Conservation (phyloP, 495 filamentous ascomycete genomes). For the Letharia columbiana region DNA sequence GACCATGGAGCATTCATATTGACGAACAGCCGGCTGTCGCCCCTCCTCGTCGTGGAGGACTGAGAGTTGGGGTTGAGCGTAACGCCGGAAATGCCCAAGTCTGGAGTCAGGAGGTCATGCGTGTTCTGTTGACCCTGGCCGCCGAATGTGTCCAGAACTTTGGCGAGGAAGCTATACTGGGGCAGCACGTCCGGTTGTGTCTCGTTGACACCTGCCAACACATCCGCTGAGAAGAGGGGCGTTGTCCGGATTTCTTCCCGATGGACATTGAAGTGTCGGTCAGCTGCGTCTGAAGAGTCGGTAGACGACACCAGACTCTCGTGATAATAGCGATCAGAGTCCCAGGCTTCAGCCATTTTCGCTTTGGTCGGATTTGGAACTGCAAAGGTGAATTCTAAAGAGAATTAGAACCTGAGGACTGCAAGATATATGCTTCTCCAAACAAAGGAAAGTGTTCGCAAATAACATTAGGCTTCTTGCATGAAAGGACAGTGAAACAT, state of each 20-base stretch:
- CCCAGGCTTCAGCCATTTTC: constrained; percentile 9
- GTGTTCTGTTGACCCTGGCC: not conserved
- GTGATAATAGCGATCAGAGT: constrained; percentile 8
- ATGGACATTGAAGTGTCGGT: constrained; percentile 3
- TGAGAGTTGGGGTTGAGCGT: not conserved
- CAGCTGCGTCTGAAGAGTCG: not conserved
- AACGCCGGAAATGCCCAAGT: not conserved
- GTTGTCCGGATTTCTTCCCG: constrained; percentile 15
- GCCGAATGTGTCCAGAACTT: constrained; percentile 7
- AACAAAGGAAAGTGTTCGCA: not conserved
- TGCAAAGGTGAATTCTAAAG: not conserved
- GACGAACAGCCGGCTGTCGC: constrained; percentile 50
- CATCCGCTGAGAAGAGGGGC: constrained; percentile 17
- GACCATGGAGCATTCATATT: constrained; percentile 62
- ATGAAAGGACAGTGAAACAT: not conserved
- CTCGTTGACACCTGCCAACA: not conserved
- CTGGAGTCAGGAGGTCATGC: not conserved
- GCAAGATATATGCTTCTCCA: not conserved
- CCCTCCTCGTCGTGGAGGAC: not conserved
- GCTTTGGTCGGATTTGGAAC: not conserved
- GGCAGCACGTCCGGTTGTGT: not conserved
- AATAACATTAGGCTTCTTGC: not conserved
- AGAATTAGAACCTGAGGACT: not conserved
- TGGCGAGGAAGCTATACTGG: constrained; percentile 19
- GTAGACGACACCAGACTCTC: constrained; percentile 7